These are phyloP conservation scores for Penicillium brasilianum DNA, from an alignment of 2,329 filamentous ascomycete genomes.

Conservation along the genomic window DNA sequence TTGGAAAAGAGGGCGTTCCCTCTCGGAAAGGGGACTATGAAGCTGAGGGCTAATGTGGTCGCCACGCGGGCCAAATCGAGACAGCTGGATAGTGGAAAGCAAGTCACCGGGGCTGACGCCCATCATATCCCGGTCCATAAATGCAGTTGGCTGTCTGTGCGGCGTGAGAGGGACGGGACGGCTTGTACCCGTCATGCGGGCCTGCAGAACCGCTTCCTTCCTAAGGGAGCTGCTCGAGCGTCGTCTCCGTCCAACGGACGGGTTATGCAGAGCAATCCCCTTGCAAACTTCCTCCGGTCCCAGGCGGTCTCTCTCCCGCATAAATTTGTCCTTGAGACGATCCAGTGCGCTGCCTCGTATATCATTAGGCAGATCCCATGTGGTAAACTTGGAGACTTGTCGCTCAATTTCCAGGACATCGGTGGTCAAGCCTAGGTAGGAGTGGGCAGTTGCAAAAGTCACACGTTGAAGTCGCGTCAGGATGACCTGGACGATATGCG, in stretches of 20 bases:
- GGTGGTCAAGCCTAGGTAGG: constrained; percentile 87
- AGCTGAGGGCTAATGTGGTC: constrained; percentile 43
- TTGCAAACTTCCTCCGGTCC: constrained; percentile 82
- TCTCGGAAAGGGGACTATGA: constrained; percentile 51
- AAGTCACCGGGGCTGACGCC: constrained; percentile 76
- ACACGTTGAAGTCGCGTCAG: constrained; percentile 92
- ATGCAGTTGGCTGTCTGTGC: constrained; percentile 26
- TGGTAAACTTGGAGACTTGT: constrained; percentile 90
- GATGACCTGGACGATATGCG: constrained; percentile 97
- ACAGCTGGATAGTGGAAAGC: constrained; percentile 75
- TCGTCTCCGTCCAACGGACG: constrained; percentile 66
- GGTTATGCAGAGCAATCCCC: constrained; percentile 93
- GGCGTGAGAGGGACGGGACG: constrained; percentile 27
- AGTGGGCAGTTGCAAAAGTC: constrained; percentile 91
- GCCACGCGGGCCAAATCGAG: constrained; percentile 62
- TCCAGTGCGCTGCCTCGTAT: constrained; percentile 81
- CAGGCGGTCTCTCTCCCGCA: constrained; percentile 78
- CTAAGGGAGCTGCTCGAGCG: constrained; percentile 75
- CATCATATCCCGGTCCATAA: constrained; percentile 39
- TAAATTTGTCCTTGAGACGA: constrained; percentile 91
- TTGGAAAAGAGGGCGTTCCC: constrained; percentile 46
- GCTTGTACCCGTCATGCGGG: constrained; percentile 58
- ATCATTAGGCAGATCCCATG: constrained; percentile 88
- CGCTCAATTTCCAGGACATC: constrained; percentile 93
- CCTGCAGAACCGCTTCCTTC: constrained; percentile 78